Conservation (phyloP, 2,329 filamentous ascomycete species). For the Alternaria postmessia region DNA sequence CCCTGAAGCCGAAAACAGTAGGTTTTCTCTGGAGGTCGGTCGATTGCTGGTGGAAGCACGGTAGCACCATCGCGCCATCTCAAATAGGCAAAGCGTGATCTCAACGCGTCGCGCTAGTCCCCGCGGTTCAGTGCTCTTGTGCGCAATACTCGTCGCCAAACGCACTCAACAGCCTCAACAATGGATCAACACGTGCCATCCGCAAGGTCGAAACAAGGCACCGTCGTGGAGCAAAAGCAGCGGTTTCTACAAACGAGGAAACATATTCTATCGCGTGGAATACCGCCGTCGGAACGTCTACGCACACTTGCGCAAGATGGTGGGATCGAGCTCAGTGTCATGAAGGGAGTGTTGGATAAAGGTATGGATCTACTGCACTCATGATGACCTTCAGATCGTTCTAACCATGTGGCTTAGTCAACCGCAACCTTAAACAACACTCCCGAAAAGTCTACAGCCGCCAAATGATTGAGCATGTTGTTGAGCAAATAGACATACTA, state of each 20-base stretch:
- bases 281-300: constrained; percentile 65
- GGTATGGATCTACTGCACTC: constrained; percentile 40
- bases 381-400: neutral
- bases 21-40: neutral
- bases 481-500: constrained; percentile 74
- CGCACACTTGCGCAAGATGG: constrained; percentile 58
- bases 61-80: neutral
- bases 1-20: neutral
- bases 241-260: constrained; percentile 70
- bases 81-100: neutral
- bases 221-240: constrained; percentile 68
- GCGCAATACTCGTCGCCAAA: neutral
- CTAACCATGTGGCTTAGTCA: constrained; percentile 56
- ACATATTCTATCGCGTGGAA: constrained; percentile 67
- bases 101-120: constrained; percentile 12
- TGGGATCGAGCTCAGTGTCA: constrained; percentile 56
- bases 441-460: constrained; percentile 71
- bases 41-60: neutral
- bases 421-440: constrained; percentile 71
- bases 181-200: constrained; percentile 14
- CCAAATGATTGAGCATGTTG: constrained; percentile 74
- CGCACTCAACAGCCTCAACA: neutral
- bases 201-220: constrained; percentile 41
- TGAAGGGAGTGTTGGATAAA: constrained; percentile 62
- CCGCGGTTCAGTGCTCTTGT: constrained; percentile 3